phyloP scores from a whole-genome alignment of 2,329 filamentous ascomycete genomes.

The Dactylella cylindrospora region DNA sequence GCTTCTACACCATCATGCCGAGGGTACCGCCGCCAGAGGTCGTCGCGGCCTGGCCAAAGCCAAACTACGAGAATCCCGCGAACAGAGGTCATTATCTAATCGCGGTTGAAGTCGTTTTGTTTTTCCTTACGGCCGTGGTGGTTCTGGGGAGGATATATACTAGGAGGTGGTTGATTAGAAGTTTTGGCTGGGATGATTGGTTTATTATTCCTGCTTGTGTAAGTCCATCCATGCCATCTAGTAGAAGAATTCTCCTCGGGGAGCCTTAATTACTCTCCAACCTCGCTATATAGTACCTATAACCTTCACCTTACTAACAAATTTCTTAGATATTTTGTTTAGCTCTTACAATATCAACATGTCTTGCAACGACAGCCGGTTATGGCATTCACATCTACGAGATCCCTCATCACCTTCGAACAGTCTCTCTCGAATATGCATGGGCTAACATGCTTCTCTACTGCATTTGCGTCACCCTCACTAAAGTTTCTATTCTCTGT shows the following conservation, averaged over 20 bases:
- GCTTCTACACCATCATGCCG: conserved; percentile 21
- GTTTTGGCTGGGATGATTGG: conserved; percentile 41
- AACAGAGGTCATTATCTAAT: conserved; percentile 55
- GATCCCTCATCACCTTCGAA: conserved; percentile 30
- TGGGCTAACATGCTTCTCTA: conserved; percentile 43
- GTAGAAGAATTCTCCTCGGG: not conserved
- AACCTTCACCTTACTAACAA: not conserved
- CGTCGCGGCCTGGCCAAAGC: conserved; percentile 54
- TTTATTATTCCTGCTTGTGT: conserved; percentile 37
- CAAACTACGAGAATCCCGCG: conserved; percentile 56
- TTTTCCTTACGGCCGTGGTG: conserved; percentile 53
- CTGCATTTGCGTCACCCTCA: conserved; percentile 24
- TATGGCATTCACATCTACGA: conserved; percentile 44
- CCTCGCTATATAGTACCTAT: not conserved
- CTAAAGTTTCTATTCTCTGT: conserved; percentile 40
- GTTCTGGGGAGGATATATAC: conserved; percentile 54
- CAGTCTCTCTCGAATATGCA: conserved; percentile 39
- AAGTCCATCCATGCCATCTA: conserved; percentile 3
- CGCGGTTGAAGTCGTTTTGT: conserved; percentile 53
- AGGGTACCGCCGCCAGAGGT: conserved; percentile 53
- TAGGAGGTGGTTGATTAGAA: conserved; percentile 31
- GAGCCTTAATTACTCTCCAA: too few relatives aligned
- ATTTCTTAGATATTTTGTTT: conserved; percentile 28
- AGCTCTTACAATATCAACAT: conserved; percentile 40
- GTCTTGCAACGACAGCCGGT: conserved; percentile 40